A percentile compares a stretch with the other conserved stretches of the same genome.
Evolutionary conservation across 2,329 filamentous ascomycete species (phyloP).

Genomic region (Fusarium proliferatum): DNA sequence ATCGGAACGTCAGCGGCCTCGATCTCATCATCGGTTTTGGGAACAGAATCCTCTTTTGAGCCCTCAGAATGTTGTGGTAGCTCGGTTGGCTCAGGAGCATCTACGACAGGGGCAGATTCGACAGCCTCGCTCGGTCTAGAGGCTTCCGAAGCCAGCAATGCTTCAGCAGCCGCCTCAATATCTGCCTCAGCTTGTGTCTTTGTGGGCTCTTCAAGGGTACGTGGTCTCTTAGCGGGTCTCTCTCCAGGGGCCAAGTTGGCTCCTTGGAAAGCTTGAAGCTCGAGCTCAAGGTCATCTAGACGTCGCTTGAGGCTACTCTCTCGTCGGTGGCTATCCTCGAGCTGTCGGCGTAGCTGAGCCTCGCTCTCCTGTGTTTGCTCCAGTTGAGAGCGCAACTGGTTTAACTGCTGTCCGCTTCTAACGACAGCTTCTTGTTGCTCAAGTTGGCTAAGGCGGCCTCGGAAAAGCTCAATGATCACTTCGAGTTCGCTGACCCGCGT

Average conservation of each 20-base stretch:
- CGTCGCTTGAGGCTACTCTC: constrained; percentile 86
- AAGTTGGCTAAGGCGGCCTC: constrained; percentile 80
- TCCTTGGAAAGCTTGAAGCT: constrained; percentile 54
- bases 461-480: constrained; percentile 88
- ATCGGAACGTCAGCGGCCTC: constrained; percentile 14
- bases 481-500: constrained; percentile 96
- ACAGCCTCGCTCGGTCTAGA: constrained; percentile 1
- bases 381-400: constrained; percentile 67
- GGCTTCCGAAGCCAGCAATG: constrained; percentile 25
- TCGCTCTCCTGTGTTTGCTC: constrained; percentile 56
- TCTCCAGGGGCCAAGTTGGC: constrained; percentile 33
- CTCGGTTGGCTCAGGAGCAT: constrained; percentile 2
- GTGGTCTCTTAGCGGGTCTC: constrained; percentile 46
- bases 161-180: constrained; percentile 32
- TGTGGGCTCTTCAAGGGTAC: constrained; percentile 29
- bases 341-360: constrained; percentile 65
- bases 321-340: constrained; percentile 80
- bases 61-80: neutral
- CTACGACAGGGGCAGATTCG: constrained; percentile 1
- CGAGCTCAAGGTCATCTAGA: constrained; percentile 80
- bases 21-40: constrained; percentile 1
- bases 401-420: constrained; percentile 68
- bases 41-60: neutral
- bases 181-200: constrained; percentile 34
- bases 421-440: constrained; percentile 80